Evolutionary conservation across 441 rosid genomes (phyloP).

Genomic region (Gossypium lobatum): DNA sequence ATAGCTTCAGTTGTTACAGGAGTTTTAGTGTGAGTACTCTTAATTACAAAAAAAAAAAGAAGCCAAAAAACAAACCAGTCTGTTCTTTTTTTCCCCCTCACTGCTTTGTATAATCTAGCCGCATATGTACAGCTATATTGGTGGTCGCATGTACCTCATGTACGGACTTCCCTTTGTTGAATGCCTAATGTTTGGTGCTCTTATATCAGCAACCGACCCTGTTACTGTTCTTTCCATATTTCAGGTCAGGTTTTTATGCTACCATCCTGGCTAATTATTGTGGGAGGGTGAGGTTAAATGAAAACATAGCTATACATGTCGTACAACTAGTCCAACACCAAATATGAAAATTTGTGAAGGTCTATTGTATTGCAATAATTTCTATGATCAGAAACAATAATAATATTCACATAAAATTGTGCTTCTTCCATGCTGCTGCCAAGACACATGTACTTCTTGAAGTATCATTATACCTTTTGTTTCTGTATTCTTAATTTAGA

Average conservation of each 20-base stretch:
- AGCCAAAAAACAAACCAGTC: neutral
- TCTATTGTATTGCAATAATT: neutral
- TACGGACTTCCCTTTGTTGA: constrained; percentile 84
- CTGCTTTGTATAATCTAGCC: neutral
- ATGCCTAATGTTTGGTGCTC: constrained; percentile 95
- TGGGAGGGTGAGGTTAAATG: neutral
- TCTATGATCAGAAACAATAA: neutral
- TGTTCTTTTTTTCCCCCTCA: neutral
- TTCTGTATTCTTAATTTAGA: neutral
- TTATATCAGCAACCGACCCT: constrained; percentile 98
- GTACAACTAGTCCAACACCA: neutral
- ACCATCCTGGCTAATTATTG: neutral
- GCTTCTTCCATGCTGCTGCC: neutral
- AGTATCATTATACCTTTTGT: neutral
- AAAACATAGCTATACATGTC: neutral
- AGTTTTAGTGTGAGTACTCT: constrained; percentile 64
- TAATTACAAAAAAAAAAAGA: neutral
- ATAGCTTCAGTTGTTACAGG: constrained; percentile 81
- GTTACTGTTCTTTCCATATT: constrained; percentile 95
- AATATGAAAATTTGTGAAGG: neutral
- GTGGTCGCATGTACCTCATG: constrained; percentile 74
- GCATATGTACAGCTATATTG: constrained; percentile 59
- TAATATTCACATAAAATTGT: neutral
- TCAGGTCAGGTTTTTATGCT: constrained; percentile 49
- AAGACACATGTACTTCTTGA: neutral